Conservation (phyloP, 1,139 yeast species). For the Kluyveromyces sp. region DNA sequence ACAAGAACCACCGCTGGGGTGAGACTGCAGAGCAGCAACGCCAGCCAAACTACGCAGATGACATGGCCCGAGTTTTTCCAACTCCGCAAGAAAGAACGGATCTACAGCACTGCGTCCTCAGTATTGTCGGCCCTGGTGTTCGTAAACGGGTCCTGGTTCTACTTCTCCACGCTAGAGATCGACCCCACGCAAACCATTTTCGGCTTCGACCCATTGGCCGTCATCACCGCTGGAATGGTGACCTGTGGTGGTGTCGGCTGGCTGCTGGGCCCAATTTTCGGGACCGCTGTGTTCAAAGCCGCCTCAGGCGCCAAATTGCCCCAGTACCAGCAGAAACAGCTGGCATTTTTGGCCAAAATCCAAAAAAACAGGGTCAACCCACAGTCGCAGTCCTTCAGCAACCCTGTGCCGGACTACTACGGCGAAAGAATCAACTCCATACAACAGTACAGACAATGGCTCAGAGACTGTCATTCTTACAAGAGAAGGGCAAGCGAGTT, state of each 20-base stretch:
- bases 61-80: conserved; percentile 74
- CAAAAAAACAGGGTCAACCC: conserved; percentile 85
- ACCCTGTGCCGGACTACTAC: conserved; percentile 96
- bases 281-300: conserved; percentile 59
- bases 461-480: conserved; percentile 89
- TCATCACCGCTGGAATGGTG: conserved; percentile 58
- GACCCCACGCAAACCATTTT: conserved; percentile 76
- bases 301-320: conserved; percentile 42
- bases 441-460: conserved; percentile 87
- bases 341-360: conserved; percentile 65
- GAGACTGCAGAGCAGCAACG: conserved; percentile 4
- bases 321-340: conserved; percentile 55
- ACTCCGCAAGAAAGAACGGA: conserved; percentile 68
- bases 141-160: conserved; percentile 65
- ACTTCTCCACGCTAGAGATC: conserved; percentile 70
- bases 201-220: conserved; percentile 83
- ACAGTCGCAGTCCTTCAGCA: conserved; percentile 80
- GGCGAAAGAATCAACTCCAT: conserved; percentile 91
- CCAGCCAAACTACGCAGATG: conserved; percentile 8
- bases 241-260: conserved; percentile 75
- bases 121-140: conserved; percentile 61
- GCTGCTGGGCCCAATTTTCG: conserved; percentile 76
- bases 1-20: not conserved
- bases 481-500: conserved; percentile 79
- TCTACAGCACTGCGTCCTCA: conserved; percentile 63